Percentiles rank a stretch among this genome's conserved stretches.
Conservation (phyloP, 2,329 filamentous ascomycete species). For the Huntiella decipiens region DNA sequence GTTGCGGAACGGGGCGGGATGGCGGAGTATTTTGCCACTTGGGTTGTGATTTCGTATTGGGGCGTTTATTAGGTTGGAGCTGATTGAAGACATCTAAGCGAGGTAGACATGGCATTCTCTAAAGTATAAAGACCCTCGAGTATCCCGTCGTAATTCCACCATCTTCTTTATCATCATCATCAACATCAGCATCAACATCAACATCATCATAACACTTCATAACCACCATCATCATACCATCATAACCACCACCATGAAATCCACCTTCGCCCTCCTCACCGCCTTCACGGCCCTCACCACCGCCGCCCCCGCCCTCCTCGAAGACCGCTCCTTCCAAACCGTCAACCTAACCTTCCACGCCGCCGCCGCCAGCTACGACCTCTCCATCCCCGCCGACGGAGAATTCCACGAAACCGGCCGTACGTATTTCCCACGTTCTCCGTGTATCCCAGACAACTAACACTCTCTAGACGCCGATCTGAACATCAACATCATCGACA, state of each 20-base stretch:
- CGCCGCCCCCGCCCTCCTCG: conserved; percentile 5
- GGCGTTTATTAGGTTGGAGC: too few relatives aligned
- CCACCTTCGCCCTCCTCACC: conserved; percentile 10
- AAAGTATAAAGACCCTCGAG: too few relatives aligned
- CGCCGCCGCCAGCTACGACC: conserved; percentile 22
- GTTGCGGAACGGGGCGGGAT: too few relatives aligned
- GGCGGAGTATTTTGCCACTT: too few relatives aligned
- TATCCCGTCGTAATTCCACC: not conserved
- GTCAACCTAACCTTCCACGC: conserved; percentile 27
- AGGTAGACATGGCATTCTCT: too few relatives aligned
- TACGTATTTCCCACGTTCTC: conserved; percentile 14
- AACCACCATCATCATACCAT: not conserved
- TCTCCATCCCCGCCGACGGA: conserved; percentile 26
- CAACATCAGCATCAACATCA: not conserved
- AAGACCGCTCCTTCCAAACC: conserved; percentile 17
- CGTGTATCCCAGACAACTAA: not conserved
- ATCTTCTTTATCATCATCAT: not conserved
- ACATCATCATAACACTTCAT: not conserved
- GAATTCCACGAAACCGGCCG: conserved; percentile 19
- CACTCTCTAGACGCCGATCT: conserved; percentile 20
- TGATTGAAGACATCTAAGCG: too few relatives aligned
- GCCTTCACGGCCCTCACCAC: conserved; percentile 6
- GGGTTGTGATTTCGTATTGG: too few relatives aligned
- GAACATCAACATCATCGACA: conserved; percentile 22
- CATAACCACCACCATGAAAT: conserved; percentile 1